A percentile compares a stretch with the other conserved stretches of the same genome.
Conservation (phyloP, 129 eudicot genomes). For the Rutidosis leptorrhynchoides region DNA sequence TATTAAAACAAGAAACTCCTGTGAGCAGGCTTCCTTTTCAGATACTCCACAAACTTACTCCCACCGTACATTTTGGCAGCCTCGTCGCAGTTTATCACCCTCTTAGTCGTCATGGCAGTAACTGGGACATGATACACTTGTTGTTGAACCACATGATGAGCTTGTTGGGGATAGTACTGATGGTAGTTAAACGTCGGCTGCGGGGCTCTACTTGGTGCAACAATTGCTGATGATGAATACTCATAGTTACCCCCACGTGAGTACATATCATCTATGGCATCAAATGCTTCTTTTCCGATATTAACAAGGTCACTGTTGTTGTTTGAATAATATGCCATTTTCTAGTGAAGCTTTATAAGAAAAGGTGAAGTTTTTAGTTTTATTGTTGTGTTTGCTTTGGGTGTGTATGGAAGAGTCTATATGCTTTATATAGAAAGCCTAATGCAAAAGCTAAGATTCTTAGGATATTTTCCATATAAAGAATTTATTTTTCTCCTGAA, state of each 20-base stretch:
- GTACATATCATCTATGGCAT: constrained; percentile 27
- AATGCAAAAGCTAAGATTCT: constrained; percentile 10
- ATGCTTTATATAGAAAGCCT: constrained; percentile 23
- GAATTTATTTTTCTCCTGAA: too few species aligned
- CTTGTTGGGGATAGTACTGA: constrained; percentile 30
- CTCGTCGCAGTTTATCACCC: constrained; percentile 23
- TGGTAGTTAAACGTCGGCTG: constrained; percentile 16
- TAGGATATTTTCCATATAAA: background rate
- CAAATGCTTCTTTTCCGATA: constrained; percentile 34
- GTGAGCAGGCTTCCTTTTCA: constrained; percentile 28
- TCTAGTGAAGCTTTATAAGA: background rate
- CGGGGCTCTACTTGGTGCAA: constrained; percentile 8
- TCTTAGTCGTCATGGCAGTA: constrained; percentile 14
- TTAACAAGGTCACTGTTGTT: constrained; percentile 23
- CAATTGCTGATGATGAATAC: constrained; percentile 3
- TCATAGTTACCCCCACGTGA: constrained; percentile 2
- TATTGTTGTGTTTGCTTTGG: constrained; percentile 25
- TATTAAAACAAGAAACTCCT: constrained; percentile 28
- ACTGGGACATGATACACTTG: constrained; percentile 15
- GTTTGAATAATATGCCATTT: constrained; percentile 29
- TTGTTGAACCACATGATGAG: constrained; percentile 28
- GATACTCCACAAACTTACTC: constrained; percentile 29
- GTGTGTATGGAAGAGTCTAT: background rate
- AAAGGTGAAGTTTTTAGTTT: background rate
- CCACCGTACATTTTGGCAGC: constrained; percentile 42